Evolutionary conservation across 2,329 filamentous ascomycete genomes (phyloP).

Genomic region (Hypoxylon sp.): DNA sequence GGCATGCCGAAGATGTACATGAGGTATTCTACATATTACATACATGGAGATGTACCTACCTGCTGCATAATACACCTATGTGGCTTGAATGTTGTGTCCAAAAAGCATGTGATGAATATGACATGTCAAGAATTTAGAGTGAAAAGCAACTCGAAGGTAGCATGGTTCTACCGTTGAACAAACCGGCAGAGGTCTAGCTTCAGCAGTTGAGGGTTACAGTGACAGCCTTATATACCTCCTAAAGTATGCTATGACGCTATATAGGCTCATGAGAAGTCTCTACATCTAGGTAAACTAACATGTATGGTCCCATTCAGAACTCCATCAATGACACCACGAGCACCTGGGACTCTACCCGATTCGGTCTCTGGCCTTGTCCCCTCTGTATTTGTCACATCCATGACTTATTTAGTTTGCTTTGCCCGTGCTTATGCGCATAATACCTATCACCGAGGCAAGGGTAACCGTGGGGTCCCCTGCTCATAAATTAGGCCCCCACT

Average conservation of each 20-base stretch:
- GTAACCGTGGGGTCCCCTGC: conserved; percentile 25
- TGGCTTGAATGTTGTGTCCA: not conserved
- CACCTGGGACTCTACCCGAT: conserved; percentile 13
- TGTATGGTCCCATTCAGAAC: not conserved
- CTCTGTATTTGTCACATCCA: conserved; percentile 7
- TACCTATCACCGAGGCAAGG: conserved; percentile 39
- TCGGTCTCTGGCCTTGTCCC: conserved; percentile 3
- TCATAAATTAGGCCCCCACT: conserved; percentile 19
- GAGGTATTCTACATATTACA: not conserved
- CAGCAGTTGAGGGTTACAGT: not conserved
- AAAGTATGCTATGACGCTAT: not conserved
- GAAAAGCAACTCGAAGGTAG: not conserved
- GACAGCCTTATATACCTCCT: not conserved
- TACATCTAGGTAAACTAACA: not conserved
- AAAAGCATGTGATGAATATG: conserved; percentile 1
- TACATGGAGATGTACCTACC: not conserved
- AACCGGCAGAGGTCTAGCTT: not conserved
- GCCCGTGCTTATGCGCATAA: conserved; percentile 19
- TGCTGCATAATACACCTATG: not conserved
- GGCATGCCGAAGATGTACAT: not conserved
- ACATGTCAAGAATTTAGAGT: not conserved
- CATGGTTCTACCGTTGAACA: not conserved
- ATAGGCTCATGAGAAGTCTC: not conserved
- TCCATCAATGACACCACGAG: not conserved
- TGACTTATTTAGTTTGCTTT: conserved; percentile 14